Base-by-base conservation (phyloP, 192 early-diverging fungal genomes). In the Chytriomyces confervae region DNA sequence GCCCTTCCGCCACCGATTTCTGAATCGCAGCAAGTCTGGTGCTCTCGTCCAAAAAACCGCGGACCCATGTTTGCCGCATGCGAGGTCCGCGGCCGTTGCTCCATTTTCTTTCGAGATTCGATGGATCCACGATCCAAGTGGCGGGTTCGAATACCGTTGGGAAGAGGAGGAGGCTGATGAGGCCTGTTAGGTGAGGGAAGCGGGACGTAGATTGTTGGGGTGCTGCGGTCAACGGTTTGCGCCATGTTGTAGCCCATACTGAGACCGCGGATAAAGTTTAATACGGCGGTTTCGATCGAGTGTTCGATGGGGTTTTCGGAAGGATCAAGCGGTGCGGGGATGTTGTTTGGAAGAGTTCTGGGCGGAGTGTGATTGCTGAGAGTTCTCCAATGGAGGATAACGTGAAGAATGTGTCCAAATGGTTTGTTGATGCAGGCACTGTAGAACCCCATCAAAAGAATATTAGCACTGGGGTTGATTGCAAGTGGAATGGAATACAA, bases 121-220 rank as follows among this genome's bases (percentile, higher is more conserved):
- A 64, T 16, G 70, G 69, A 18, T 72, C 68, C 24, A 48, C 62
- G 0, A 85, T 61, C 83, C 81, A 84, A 5, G 46, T 64, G 10
- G 64, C 75, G 6, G 57, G n/a, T 64, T 94, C 93, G 76, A 86
- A 93, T 16, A 92, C 87, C 0, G 92, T 94, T 6, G 93, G 93
- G 78, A 92, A 94, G 46, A 94, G 70, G 2, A 93, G 84, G 24
- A 94, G 76, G 47, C 87, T 82, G 62, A 92, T 79, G 16, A 91
- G 66, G 0, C 81, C 85, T 23, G 89, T 78, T 20, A 92, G 84
- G 24, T 82, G 69, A 0, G 72, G 46, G 61, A 86, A 84, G 7
- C 51, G 48, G 10, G 66, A 23, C 3, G 53, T 11, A 3, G 13
- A 2, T 57, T 57, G 53, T 48, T 1, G 57, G 10, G 24, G 20